These are phyloP conservation scores for Williopsis jadinii DNA, from an alignment of 1,139 yeast genomes.

Conservation along the genomic window DNA sequence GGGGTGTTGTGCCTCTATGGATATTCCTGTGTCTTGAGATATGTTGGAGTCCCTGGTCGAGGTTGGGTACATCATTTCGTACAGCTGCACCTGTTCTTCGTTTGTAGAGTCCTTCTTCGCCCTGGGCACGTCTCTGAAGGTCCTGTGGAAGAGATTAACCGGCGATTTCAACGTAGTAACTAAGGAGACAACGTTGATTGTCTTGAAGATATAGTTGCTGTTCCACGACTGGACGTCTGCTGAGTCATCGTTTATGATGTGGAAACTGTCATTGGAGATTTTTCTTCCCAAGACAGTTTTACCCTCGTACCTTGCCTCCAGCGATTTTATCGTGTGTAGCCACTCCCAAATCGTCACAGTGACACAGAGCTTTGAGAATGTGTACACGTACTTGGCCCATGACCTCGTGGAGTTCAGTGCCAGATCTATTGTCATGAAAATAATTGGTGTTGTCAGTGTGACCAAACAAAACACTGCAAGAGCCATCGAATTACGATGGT, in stretches of 20 bases:
- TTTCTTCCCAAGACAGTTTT: conserved; percentile 44
- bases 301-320: conserved; percentile 38
- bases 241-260: conserved; percentile 9
- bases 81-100: background rate
- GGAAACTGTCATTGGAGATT: conserved; percentile 21
- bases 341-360: conserved; percentile 46
- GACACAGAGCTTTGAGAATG: conserved; percentile 33
- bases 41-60: conserved; percentile 3
- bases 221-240: conserved; percentile 4
- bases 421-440: conserved; percentile 28
- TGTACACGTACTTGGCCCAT: conserved; percentile 37
- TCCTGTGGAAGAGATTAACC: background rate
- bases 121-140: background rate
- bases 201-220: conserved; percentile 15
- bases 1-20: conserved; percentile 20
- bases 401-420: conserved; percentile 31
- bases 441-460: conserved; percentile 27
- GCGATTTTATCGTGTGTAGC: conserved; percentile 36
- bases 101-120: conserved; percentile 1
- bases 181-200: conserved; percentile 14
- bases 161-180: conserved; percentile 6
- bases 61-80: background rate
- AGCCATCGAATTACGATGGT: conserved; percentile 33
- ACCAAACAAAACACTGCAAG: conserved; percentile 36
- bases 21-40: conserved; percentile 12